These are phyloP conservation scores for Austroboletus rostrupii DNA, from an alignment of 1,284 basidiomycete species.

Conservation along the genomic window DNA sequence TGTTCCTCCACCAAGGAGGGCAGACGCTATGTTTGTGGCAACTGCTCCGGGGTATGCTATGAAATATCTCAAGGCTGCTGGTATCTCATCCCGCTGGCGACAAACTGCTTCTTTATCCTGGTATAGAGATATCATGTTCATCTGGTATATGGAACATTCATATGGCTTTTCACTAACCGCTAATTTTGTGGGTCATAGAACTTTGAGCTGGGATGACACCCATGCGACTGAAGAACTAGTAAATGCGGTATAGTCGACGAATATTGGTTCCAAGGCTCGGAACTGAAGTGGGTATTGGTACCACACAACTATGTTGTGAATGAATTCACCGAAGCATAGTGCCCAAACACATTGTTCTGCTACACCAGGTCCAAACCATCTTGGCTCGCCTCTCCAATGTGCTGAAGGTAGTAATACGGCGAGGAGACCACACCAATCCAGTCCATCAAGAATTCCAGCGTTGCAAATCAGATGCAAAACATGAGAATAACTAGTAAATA, in stretches of 20 bases:
- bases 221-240: constrained; percentile 69
- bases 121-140: constrained; percentile 63
- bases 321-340: constrained; percentile 71
- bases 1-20: constrained; percentile 40
- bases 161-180: constrained; percentile 72
- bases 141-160: constrained; percentile 76
- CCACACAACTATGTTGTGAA: not conserved
- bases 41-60: constrained; percentile 74
- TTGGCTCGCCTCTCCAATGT: constrained; percentile 54
- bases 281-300: constrained; percentile 39
- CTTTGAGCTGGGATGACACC: constrained; percentile 66
- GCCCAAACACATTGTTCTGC: constrained; percentile 84
- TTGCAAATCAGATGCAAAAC: constrained; percentile 82
- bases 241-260: constrained; percentile 39
- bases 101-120: constrained; percentile 47
- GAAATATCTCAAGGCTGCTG: constrained; percentile 56
- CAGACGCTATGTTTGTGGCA: constrained; percentile 59
- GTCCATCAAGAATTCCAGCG: constrained; percentile 63
- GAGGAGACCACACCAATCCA: constrained; percentile 50
- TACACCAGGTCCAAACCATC: constrained; percentile 80
- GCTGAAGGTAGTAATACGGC: constrained; percentile 63
- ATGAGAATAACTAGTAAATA: constrained; percentile 63
- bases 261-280: constrained; percentile 50
- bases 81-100: constrained; percentile 21
- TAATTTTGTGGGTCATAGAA: constrained; percentile 65